Conservation (phyloP, 306 rosid genomes). For the Boehmeria nivea region DNA sequence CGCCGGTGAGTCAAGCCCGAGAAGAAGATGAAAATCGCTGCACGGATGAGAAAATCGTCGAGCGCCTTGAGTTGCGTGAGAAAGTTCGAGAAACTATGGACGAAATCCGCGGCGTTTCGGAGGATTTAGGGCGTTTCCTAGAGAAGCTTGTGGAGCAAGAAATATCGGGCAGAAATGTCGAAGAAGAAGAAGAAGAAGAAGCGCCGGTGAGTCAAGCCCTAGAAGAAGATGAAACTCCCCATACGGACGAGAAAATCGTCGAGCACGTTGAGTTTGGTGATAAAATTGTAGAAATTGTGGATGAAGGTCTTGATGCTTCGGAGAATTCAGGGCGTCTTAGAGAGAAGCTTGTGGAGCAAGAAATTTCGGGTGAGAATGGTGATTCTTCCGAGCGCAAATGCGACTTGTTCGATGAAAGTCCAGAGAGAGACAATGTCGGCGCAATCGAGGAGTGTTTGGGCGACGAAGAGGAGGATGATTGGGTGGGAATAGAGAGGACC, state of each 20-base stretch:
- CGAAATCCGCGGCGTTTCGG: conserved; percentile 5
- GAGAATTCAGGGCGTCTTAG: not conserved
- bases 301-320: not conserved
- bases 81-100: conserved; percentile 6
- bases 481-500: conserved; percentile 77
- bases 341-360: too few relatives aligned
- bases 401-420: too few relatives aligned
- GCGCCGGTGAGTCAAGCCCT: conserved; percentile 9
- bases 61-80: conserved; percentile 23
- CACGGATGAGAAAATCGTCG: conserved; percentile 11
- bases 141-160: too few relatives aligned
- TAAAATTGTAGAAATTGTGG: not conserved
- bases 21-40: conserved; percentile 5
- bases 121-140: not conserved
- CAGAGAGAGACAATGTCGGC: too few relatives aligned
- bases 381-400: conserved; percentile 14
- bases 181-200: conserved; percentile 20
- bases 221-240: conserved; percentile 15
- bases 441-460: conserved; percentile 12
- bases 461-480: conserved; percentile 63
- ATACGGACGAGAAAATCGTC: conserved; percentile 10
- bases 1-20: conserved; percentile 13
- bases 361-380: not conserved
- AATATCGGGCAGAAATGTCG: conserved; percentile 3
- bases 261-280: conserved; percentile 20